Conservation (phyloP, 140 eudicot genomes). For the Stevia rebaudiana region DNA sequence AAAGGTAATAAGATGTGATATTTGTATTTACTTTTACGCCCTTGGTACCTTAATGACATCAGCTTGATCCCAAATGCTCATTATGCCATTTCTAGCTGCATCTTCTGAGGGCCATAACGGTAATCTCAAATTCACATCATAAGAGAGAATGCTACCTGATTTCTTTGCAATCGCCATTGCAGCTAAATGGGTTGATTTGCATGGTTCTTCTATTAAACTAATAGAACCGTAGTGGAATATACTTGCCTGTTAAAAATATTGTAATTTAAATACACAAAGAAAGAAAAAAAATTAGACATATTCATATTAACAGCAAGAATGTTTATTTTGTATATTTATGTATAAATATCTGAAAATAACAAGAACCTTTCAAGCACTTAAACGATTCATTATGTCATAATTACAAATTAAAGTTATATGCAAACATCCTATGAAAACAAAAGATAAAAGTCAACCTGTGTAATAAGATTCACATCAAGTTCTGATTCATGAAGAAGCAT, state of each 20-base stretch:
- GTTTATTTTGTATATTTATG: background rate
- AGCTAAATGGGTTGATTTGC: slow-evolving; percentile 76
- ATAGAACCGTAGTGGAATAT: slow-evolving; percentile 91
- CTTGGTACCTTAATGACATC: slow-evolving; percentile 70
- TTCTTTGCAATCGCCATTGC: slow-evolving; percentile 69
- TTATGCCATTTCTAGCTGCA: slow-evolving; percentile 74
- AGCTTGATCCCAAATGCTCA: slow-evolving; percentile 91
- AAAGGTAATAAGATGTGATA: background rate
- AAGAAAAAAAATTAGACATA: no score
- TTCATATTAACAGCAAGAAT: background rate
- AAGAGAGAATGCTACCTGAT: slow-evolving; percentile 69
- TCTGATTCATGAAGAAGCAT: slow-evolving; percentile 81
- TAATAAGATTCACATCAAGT: slow-evolving; percentile 63
- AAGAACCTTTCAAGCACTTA: background rate
- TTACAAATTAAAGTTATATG: background rate
- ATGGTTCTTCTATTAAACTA: slow-evolving; percentile 86
- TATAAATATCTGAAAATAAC: background rate
- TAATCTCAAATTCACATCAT: slow-evolving; percentile 79
- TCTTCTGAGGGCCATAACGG: slow-evolving; percentile 89
- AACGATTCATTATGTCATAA: background rate
- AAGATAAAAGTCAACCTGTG: slow-evolving; percentile 44
- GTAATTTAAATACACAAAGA: background rate
- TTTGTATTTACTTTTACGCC: background rate
- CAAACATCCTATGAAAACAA: slow-evolving; percentile 1
- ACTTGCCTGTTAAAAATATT: slow-evolving; percentile 41